Conservation (phyloP, 257 asterid genomes). For the Solanum verrucosum region DNA sequence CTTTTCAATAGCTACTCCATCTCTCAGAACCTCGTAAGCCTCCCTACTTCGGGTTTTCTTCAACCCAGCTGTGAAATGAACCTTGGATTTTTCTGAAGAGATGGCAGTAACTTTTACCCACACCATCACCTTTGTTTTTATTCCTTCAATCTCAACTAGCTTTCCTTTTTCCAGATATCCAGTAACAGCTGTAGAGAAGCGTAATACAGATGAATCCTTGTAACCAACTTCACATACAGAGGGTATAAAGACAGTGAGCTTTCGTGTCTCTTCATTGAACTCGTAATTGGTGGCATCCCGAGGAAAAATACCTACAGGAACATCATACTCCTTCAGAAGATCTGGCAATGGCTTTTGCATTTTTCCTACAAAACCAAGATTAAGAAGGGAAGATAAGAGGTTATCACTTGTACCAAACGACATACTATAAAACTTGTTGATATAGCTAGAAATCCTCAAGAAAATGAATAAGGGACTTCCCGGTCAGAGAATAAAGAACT, state of each 20-base stretch:
- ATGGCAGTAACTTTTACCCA: constrained; percentile 80
- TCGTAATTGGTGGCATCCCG: constrained; percentile 72
- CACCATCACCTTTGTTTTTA: constrained; percentile 65
- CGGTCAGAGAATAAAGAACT: neutral
- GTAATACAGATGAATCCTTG: constrained; percentile 59
- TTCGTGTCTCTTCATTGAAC: constrained; percentile 59
- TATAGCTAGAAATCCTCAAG: neutral
- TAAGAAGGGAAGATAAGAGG: neutral
- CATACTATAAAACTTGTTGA: neutral
- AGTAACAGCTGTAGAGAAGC: constrained; percentile 45
- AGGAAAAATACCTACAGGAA: constrained; percentile 71
- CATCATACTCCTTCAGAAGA: constrained; percentile 55
- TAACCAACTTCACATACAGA: constrained; percentile 64
- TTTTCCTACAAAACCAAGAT: constrained; percentile 37
- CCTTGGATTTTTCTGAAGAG: constrained; percentile 57
- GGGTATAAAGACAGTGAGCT: constrained; percentile 52
- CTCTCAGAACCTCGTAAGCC: constrained; percentile 68
- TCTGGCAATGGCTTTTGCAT: constrained; percentile 66
- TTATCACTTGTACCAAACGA: neutral
- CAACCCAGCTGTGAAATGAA: constrained; percentile 72
- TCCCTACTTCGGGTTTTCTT: constrained; percentile 75
- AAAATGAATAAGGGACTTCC: neutral
- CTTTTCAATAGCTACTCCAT: constrained; percentile 54
- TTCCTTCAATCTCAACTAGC: constrained; percentile 60
- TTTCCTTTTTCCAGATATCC: constrained; percentile 71